A percentile compares a stretch with the other conserved stretches of the same genome.
These are phyloP conservation scores for Jacaranda copaia DNA, from an alignment of 257 asterid species.

Conservation along the genomic window DNA sequence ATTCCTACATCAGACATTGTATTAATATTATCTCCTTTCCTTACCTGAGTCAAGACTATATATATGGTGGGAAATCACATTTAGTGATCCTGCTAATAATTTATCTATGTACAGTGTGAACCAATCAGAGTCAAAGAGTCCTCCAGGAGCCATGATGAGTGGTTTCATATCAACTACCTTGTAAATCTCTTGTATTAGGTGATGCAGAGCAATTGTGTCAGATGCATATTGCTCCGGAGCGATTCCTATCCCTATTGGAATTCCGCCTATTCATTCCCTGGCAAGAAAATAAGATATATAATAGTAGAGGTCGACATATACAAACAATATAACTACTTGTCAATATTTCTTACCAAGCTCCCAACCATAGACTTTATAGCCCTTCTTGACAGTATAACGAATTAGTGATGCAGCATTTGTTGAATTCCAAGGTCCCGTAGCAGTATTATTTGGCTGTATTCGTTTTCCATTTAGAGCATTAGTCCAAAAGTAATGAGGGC, in stretches of 20 bases:
- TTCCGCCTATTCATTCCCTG: constrained; percentile 80
- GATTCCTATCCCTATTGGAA: constrained; percentile 61
- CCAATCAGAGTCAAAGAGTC: constrained; percentile 68
- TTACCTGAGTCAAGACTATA: constrained; percentile 82
- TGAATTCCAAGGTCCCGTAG: constrained; percentile 70
- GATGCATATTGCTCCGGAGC: constrained; percentile 60
- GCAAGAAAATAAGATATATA: background rate
- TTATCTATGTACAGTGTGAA: constrained; percentile 44
- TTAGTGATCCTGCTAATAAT: constrained; percentile 41
- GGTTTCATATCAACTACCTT: constrained; percentile 46
- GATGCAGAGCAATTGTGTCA: constrained; percentile 48
- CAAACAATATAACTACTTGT: no score
- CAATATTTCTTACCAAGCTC: constrained; percentile 51
- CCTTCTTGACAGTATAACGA: constrained; percentile 62
- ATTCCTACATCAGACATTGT: background rate
- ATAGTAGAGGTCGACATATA: background rate
- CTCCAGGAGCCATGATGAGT: constrained; percentile 62
- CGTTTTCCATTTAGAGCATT: constrained; percentile 70
- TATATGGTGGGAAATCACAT: constrained; percentile 71
- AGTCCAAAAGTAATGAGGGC: constrained; percentile 70
- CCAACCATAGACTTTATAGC: constrained; percentile 66
- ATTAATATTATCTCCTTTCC: background rate
- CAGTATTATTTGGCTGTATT: constrained; percentile 39
- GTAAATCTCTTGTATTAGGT: constrained; percentile 52
- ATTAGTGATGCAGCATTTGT: constrained; percentile 67